Base-by-base conservation (phyloP, 305 asterid genomes). In the Plantago lanceolata region DNA sequence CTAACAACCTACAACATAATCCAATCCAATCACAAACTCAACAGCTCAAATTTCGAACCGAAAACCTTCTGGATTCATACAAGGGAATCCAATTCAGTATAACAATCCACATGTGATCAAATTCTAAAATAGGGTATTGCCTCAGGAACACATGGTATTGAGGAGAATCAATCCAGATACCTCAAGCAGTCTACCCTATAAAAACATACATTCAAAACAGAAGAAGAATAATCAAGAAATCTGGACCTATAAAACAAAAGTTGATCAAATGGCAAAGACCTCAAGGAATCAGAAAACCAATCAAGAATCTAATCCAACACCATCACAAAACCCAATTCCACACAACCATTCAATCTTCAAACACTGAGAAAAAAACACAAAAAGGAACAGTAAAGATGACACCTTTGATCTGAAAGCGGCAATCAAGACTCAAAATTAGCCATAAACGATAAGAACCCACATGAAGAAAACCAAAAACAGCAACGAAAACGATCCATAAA, bases 391-490 rank as follows among this genome's bases (percentile, higher is more conserved):
- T 40, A 59, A 59, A 59, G 64, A 37, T 59, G 18, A 40, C 33
- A 59, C 19, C 51, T 37, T 59, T 37, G 15, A 21, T 18, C 51
- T 19, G 29, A 40, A n/a, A 14, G 2, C 40, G 16, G 51, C 35
- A 59, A 59, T 59, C 6, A 59, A 59, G 35, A 59, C 11, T 19
- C 31, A 52, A 53, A 54, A 53, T 12, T 31, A 28, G 24, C 14
- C 37, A 53, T 20, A 20, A 20, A 35, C 28, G 3, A 53, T 20
- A 20, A 28, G 8, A 53, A 13, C 17, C 18, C 58, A 53, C 71
- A 75, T 70, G 74, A 72, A 48, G 14, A 50, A 63, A 72, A 54
- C 48, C 26, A 26, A 61, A 60, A 53, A 59, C 49, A 57, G 63
- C 54, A 43, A 29, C 12, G 5, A 20, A 52, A 13, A 61, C 40